Percentiles rank a stretch among this genome's conserved stretches.
Evolutionary conservation across 805 yeast species (phyloP).

Genomic region (Candida golubevii): DNA sequence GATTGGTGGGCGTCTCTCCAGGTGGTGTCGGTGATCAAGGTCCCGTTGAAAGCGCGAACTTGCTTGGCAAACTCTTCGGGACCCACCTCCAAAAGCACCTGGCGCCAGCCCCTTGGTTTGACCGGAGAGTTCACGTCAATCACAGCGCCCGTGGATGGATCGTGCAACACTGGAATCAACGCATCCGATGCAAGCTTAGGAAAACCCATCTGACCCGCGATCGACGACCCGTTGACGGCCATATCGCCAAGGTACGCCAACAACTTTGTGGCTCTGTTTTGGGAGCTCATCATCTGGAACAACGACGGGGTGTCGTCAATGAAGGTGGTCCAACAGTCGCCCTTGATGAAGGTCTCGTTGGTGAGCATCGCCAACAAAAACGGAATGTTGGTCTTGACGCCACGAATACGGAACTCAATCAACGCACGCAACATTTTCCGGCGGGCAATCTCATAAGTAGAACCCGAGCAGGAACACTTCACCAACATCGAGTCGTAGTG

Average conservation of each 20-base stretch:
- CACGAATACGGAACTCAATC: conserved; percentile 97
- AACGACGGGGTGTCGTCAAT: conserved; percentile 96
- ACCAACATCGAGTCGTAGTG: conserved; percentile 98
- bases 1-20: conserved; percentile 99
- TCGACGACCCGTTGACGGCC: conserved; percentile 93
- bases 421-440: conserved; percentile 96
- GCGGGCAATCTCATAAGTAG: conserved; percentile 93
- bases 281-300: conserved; percentile 91
- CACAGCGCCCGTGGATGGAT: conserved; percentile 52
- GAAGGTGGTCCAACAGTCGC: conserved; percentile 96
- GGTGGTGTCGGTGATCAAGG: conserved; percentile 94
- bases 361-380: conserved; percentile 89
- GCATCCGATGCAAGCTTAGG: conserved; percentile 82
- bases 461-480: conserved; percentile 95
- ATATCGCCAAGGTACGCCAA: conserved; percentile 88
- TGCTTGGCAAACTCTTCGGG: conserved; percentile 87
- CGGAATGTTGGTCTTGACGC: conserved; percentile 98
- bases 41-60: conserved; percentile 79
- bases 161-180: conserved; percentile 66
- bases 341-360: conserved; percentile 78
- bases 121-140: conserved; percentile 56
- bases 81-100: conserved; percentile 76
- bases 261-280: conserved; percentile 94
- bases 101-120: conserved; percentile 83
- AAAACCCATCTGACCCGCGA: conserved; percentile 90